Evolutionary conservation across 192 early-diverging fungal genomes (phyloP), one percentile per base, ranked within the genome.

Genomic region (Gigaspora rosea): DNA sequence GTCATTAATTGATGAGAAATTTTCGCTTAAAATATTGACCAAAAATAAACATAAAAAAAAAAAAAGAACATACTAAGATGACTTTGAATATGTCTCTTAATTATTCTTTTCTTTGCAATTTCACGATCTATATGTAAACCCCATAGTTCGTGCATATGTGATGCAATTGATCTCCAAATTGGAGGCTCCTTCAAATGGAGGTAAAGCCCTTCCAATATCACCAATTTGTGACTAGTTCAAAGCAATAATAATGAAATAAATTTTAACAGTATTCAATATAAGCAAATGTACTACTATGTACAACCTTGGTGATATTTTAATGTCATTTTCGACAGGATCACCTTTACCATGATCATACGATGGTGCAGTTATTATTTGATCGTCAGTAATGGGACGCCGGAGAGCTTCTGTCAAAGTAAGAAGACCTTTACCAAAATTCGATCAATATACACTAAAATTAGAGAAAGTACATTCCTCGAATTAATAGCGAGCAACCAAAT

Each of bases 131-230:
- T 76, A 0, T 79, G 61, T 10, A 90, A 15, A 73, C 82, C 85
- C 85, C 87, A 90, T 8, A 75, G 33, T 71, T 84, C 87, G 57
- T 87, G 82, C 66, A 81, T 82, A 9, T 69, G 58, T 8, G 16
- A 35, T 16, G 73, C 41, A 49, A 90, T 82, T 20, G 80, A 33
- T 33, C 56, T 33, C 88, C 88, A 90, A 12, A 82, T 79, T 15
- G 52, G 65, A 12, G 78, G 73, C 6, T 72, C 35, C 10, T 49
- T 65, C 16, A 85, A 66, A 46, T 84, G 83, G 36, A 88, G 75
- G 61, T 90, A 90, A n/a, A 90, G 72, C 1, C 88, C 88, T 77
- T 90, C 88, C 13, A 88, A 36, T 22, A 90, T 59, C 16, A 90
- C 36, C 58, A 90, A 68, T 33, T 76, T 70, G 66, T 86, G 82